Percentiles rank a stretch among this genome's conserved stretches.
These are phyloP conservation scores for Mycena maculata DNA, from an alignment of 768 basidiomycete genomes.

Conservation along the genomic window DNA sequence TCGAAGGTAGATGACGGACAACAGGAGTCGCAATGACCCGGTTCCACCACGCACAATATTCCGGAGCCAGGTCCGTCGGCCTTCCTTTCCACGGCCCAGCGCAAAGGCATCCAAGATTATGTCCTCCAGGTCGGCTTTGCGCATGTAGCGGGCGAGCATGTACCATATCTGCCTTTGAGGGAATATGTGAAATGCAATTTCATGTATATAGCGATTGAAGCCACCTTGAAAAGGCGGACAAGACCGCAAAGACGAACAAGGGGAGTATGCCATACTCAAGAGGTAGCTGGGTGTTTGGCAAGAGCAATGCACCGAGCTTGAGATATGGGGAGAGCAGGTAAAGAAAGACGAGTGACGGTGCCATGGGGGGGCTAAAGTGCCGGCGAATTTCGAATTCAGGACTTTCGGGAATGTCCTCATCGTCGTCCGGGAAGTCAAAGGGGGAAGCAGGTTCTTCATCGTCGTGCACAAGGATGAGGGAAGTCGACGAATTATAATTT, in stretches of 20 bases:
- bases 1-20: conserved; percentile 73
- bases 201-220: no score
- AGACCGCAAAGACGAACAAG: conserved; percentile 63
- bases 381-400: conserved; percentile 57
- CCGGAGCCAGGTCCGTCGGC: conserved; percentile 57
- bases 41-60: conserved; percentile 56
- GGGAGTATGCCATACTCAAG: conserved; percentile 62
- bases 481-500: conserved; percentile 58
- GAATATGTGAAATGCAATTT: no score
- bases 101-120: conserved; percentile 72
- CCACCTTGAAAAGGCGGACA: conserved; percentile 70
- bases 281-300: conserved; percentile 61
- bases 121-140: conserved; percentile 73
- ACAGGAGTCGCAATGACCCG: conserved; percentile 58
- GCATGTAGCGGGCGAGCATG: conserved; percentile 79
- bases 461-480: conserved; percentile 73
- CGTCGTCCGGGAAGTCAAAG: conserved; percentile 55
- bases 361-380: conserved; percentile 62
- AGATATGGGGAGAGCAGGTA: conserved; percentile 78
- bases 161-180: conserved; percentile 85
- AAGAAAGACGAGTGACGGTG: conserved; percentile 69
- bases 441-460: conserved; percentile 56
- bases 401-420: conserved; percentile 61
- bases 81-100: conserved; percentile 63
- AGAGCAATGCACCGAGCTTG: conserved; percentile 75